Conservation (phyloP, 805 yeast species). For the Wickerhamiella lipophila region DNA sequence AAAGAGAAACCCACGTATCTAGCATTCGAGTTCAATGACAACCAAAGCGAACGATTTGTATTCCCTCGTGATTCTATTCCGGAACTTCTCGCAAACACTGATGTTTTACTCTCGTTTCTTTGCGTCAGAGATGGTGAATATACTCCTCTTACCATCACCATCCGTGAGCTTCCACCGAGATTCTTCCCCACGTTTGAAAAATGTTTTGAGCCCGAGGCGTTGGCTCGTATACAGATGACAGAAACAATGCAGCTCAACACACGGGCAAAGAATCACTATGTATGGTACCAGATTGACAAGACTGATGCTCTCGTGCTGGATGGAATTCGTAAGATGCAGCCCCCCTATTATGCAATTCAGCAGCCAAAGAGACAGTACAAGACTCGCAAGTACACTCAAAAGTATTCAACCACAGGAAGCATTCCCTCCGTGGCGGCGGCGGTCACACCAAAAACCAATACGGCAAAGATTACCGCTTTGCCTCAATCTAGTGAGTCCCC, state of each 20-base stretch:
- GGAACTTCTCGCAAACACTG: conserved; percentile 35
- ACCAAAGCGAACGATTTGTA: conserved; percentile 56
- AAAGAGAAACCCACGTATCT: conserved; percentile 34
- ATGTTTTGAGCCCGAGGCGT: conserved; percentile 46
- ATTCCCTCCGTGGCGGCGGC: too few species aligned
- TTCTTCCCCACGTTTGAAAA: conserved; percentile 52
- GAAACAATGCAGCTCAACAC: conserved; percentile 46
- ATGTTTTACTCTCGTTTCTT: conserved; percentile 31
- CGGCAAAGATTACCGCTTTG: background rate
- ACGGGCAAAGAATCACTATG: conserved; percentile 45
- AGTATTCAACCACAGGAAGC: too few species aligned
- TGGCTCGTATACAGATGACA: conserved; percentile 51
- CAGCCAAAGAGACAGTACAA: conserved; percentile 16
- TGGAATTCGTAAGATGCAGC: conserved; percentile 17
- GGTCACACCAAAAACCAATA: background rate
- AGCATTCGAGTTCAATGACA: conserved; percentile 75
- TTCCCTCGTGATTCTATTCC: conserved; percentile 67
- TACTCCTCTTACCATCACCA: conserved; percentile 53
- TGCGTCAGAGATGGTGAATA: conserved; percentile 21
- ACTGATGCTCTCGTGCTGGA: conserved; percentile 24
- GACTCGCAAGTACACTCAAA: conserved; percentile 9
- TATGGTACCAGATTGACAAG: conserved; percentile 62
- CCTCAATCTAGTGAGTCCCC: background rate
- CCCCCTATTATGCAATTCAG: conserved; percentile 17
- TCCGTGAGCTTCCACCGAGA: conserved; percentile 53